A percentile compares a stretch with the other conserved stretches of the same genome.
phyloP scores from a whole-genome alignment of 1,284 basidiomycete species.

The Ceraceosorus bombacis region DNA sequence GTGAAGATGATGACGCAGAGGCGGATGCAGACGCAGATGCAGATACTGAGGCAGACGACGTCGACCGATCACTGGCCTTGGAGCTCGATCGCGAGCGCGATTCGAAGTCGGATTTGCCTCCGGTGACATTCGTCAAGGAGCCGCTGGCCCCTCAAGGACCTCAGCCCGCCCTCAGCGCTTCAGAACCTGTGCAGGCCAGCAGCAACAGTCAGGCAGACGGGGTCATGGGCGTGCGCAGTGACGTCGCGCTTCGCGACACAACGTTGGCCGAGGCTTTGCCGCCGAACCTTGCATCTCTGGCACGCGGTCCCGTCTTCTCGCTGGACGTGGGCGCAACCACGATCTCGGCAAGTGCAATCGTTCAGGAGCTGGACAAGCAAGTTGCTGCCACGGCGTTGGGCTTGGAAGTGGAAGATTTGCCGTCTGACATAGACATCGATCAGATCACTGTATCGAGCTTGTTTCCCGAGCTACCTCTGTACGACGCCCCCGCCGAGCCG shows the following conservation, averaged over 20 bases:
- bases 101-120: conserved; percentile 14
- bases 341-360: conserved; percentile 33
- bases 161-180: conserved; percentile 24
- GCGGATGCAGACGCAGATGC: conserved; percentile 13
- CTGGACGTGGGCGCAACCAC: conserved; percentile 32
- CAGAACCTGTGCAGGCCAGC: conserved; percentile 10
- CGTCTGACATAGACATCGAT: conserved; percentile 25
- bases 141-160: conserved; percentile 15
- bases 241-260: conserved; percentile 21
- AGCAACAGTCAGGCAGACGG: conserved; percentile 35
- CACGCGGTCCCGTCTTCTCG: conserved; percentile 43
- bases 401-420: conserved; percentile 23
- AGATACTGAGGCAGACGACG: conserved; percentile 26
- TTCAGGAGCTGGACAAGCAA: conserved; percentile 29
- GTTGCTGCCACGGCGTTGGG: conserved; percentile 14
- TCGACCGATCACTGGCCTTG: conserved; percentile 26
- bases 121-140: conserved; percentile 26
- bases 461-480: conserved; percentile 55
- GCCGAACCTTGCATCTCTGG: conserved; percentile 35
- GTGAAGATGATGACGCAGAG: conserved; percentile 11
- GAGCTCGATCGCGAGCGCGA: conserved; percentile 4
- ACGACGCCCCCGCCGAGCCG: conserved; percentile 34
- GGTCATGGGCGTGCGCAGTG: conserved; percentile 13
- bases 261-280: conserved; percentile 31
- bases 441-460: conserved; percentile 26